Base-by-base conservation (phyloP, 768 basidiomycete genomes). In the Trametes cubensis region DNA sequence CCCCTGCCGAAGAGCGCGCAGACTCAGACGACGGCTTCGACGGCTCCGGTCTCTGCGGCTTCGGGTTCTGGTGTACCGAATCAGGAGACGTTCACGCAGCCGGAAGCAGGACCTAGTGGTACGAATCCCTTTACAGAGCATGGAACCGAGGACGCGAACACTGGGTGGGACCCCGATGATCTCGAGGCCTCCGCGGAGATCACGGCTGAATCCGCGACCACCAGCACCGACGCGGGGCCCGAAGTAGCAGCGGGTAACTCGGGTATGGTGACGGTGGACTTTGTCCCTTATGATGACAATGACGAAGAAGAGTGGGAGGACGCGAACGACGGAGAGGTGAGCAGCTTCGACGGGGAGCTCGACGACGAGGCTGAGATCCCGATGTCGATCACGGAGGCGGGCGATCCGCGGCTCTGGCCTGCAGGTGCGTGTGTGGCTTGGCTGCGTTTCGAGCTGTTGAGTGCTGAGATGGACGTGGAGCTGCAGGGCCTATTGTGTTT, bases 401-500 rank as follows among this genome's bases (percentile, higher is more conserved):
- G 25, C 10, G n/a, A 46, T 17, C 40, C 20, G 28, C 52, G 23
- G 3, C 44, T 21, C 14, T 7, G 30, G 40, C 55, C 39, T n/a
- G 48, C 41, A 34, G 34, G 55, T 56, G 38, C 47, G 53, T 52
- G 23, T 14, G 3, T 20, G 8, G 7, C 21, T 13, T 4, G 13
- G 15, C 17, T 25, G 3, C 18, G 11, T 49, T 45, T n/a, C n/a
- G 20, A 21, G 25, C 23, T 30, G 14, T 17, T 25, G 39, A 3
- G 26, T 18, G 38, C 39, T 52, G 42, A 28, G 30, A 23, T 28
- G 11, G 46, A 42, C 4, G 57, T 55, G 6, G 34, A 10, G 30
- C 53, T 25, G 41, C 28, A 38, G 64, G 60, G 7, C 56, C 57
- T 1, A 59, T 62, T n/a, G 64, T 65, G 8, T 62, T 54, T 18